Evolutionary conservation across 2,329 filamentous ascomycete species (phyloP).

Genomic region (Colletotrichum eleusines): DNA sequence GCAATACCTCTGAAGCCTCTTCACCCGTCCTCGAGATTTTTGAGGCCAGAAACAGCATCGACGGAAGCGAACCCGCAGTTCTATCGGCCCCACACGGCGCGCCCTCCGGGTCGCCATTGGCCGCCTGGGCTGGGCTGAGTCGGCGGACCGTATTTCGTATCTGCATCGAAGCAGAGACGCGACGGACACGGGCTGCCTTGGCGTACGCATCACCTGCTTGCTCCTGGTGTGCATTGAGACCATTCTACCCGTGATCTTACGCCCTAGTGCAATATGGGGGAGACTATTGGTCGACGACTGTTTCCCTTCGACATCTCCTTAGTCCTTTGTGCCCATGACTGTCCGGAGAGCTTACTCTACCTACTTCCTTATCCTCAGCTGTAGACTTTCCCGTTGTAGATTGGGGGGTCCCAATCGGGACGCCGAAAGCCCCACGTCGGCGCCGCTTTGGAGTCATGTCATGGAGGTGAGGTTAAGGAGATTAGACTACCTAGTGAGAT

Average conservation of each 20-base stretch:
- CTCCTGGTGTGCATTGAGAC: background rate
- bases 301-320: background rate
- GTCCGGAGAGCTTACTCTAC: background rate
- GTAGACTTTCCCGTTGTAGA: background rate
- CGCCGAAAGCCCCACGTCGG: background rate
- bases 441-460: background rate
- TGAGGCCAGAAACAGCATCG: slow-evolving; percentile 31
- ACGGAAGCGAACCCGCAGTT: background rate
- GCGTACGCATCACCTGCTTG: background rate
- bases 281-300: background rate
- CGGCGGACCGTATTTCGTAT: slow-evolving; percentile 38
- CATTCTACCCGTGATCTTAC: too few relatives aligned
- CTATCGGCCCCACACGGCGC: slow-evolving; percentile 30
- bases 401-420: background rate
- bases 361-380: background rate
- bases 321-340: background rate
- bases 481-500: background rate
- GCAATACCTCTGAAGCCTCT: background rate
- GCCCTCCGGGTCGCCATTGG: slow-evolving; percentile 15
- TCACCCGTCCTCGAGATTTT: background rate
- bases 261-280: too few relatives aligned
- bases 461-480: too few relatives aligned
- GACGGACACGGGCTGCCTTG: slow-evolving; percentile 4
- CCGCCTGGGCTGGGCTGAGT: background rate
- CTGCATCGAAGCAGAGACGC: slow-evolving; percentile 31